Conservation (phyloP, 2,329 filamentous ascomycete species). For the Cercospora beticola region DNA sequence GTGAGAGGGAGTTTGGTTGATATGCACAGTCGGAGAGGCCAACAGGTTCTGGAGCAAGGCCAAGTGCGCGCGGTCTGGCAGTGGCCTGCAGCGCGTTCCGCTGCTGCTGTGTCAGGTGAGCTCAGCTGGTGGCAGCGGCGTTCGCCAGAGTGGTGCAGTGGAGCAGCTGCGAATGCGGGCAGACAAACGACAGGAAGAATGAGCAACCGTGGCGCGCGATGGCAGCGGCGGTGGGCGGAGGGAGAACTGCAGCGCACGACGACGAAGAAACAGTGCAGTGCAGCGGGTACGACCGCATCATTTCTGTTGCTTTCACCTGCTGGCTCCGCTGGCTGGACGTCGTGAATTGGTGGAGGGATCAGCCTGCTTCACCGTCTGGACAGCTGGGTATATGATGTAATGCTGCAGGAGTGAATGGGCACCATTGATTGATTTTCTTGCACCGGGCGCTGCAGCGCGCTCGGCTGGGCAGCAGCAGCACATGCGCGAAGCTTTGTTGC, state of each 20-base stretch:
- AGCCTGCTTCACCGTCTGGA: neutral
- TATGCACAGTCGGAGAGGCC: slow-evolving; percentile 1
- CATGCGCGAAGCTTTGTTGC: neutral
- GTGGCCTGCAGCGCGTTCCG: slow-evolving; percentile 2
- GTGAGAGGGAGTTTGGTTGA: slow-evolving; percentile 6
- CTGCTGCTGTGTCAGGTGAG: slow-evolving; percentile 11
- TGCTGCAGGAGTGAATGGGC: slow-evolving; percentile 7
- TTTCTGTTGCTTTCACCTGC: neutral
- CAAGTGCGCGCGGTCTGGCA: neutral
- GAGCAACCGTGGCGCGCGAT: neutral
- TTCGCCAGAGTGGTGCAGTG: neutral
- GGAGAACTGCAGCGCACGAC: neutral
- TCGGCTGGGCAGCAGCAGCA: neutral
- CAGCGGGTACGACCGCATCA: slow-evolving; percentile 1
- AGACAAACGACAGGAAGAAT: neutral
- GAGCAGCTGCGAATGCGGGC: neutral
- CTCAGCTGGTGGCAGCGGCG: neutral
- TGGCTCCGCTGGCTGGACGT: slow-evolving; percentile 1
- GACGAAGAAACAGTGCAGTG: neutral
- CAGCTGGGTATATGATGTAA: slow-evolving; percentile 5
- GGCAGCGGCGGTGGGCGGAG: slow-evolving; percentile 3
- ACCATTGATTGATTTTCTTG: neutral
- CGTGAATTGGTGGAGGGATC: neutral
- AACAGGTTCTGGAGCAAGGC: neutral
- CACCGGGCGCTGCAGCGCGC: neutral